A percentile compares a stretch with the other conserved stretches of the same genome.
Evolutionary conservation across 2,329 filamentous ascomycete species (phyloP).

Genomic region (Monosporascus ibericus): DNA sequence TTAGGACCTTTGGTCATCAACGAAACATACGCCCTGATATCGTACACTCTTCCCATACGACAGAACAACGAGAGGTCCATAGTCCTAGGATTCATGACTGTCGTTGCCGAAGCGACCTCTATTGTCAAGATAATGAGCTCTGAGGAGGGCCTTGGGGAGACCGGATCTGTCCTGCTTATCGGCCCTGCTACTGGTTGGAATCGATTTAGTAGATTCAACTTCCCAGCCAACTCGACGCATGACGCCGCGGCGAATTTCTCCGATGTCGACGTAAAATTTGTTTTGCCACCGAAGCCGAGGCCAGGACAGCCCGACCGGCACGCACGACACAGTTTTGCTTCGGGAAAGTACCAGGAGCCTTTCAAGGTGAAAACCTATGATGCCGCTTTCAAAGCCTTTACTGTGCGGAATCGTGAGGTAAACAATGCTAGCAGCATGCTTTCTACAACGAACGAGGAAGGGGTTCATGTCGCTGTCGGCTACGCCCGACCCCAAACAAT

Average conservation of each 20-base stretch:
- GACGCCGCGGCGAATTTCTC: conserved; percentile 30
- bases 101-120: conserved; percentile 63
- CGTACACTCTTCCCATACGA: conserved; percentile 73
- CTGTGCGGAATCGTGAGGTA: conserved; percentile 37
- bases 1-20: conserved; percentile 73
- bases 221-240: conserved; percentile 42
- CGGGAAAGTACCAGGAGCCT: conserved; percentile 36
- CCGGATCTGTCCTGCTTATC: conserved; percentile 64
- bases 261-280: conserved; percentile 46
- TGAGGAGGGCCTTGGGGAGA: conserved; percentile 62
- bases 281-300: conserved; percentile 49
- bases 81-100: conserved; percentile 77
- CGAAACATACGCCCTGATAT: conserved; percentile 66
- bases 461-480: conserved; percentile 66
- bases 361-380: conserved; percentile 60
- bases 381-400: conserved; percentile 55
- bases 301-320: conserved; percentile 42
- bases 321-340: conserved; percentile 31
- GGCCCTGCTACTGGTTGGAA: conserved; percentile 64
- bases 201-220: conserved; percentile 43
- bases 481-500: conserved; percentile 63
- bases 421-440: conserved; percentile 67
- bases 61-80: conserved; percentile 55
- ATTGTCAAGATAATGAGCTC: conserved; percentile 58
- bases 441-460: conserved; percentile 67